Conservation (phyloP, 768 basidiomycete genomes). For the Naganishia antarctica region DNA sequence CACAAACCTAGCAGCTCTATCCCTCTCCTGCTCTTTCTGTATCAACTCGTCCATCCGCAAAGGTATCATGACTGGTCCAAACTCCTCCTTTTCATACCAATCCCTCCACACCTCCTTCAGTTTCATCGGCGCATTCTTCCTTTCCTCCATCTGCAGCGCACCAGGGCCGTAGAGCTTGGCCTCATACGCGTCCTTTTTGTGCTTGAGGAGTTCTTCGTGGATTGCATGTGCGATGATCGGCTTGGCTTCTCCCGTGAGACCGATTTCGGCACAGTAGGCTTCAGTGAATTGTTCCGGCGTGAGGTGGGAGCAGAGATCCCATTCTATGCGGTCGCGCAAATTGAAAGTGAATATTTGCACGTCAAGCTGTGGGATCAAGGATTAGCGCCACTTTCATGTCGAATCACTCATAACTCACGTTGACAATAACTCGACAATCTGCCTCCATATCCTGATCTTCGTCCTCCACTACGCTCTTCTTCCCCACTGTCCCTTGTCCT, state of each 20-base stretch:
- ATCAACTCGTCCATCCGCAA: constrained; percentile 87
- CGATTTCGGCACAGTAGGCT: constrained; percentile 76
- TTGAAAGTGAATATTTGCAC: constrained; percentile 91
- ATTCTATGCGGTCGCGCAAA: constrained; percentile 91
- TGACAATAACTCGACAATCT: constrained; percentile 52
- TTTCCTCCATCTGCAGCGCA: constrained; percentile 56
- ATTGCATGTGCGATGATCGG: constrained; percentile 88
- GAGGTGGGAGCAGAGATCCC: constrained; percentile 84
- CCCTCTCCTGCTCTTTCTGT: constrained; percentile 44
- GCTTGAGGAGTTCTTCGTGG: constrained; percentile 90
- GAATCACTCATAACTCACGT: constrained; percentile 51
- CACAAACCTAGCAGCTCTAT: constrained; percentile 14
- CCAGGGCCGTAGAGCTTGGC: constrained; percentile 77
- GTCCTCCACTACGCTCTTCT: constrained; percentile 54
- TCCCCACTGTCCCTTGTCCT: constrained; percentile 50
- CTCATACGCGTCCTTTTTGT: constrained; percentile 91
- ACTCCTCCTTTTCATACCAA: constrained; percentile 88
- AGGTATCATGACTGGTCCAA: constrained; percentile 78
- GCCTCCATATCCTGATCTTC: constrained; percentile 38
- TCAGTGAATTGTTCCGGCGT: constrained; percentile 80
- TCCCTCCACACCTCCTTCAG: constrained; percentile 89
- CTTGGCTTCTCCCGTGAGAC: constrained; percentile 76
- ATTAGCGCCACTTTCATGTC: constrained; percentile 55
- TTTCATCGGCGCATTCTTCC: constrained; percentile 64
- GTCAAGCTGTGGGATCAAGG: constrained; percentile 65